A percentile compares a stretch with the other conserved stretches of the same genome.
Evolutionary conservation across 306 rosid species (phyloP).

Genomic region (Gynostemma pentaphyllum): DNA sequence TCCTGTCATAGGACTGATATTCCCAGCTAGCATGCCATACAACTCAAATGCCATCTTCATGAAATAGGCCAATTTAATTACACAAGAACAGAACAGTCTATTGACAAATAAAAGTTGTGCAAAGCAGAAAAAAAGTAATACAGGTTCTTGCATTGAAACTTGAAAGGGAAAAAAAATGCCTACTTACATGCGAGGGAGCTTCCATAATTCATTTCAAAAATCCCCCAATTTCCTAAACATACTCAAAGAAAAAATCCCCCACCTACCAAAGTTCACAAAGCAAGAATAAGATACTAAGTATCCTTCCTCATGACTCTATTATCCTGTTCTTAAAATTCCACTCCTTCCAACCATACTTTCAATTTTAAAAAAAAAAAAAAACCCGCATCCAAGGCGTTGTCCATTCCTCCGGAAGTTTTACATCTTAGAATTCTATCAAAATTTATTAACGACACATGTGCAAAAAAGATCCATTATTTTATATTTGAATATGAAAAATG

Average conservation of each 20-base stretch:
- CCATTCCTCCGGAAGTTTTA: background rate
- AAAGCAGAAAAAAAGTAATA: background rate
- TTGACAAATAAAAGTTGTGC: background rate
- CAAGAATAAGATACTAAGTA: background rate
- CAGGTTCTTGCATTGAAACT: background rate
- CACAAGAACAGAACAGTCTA: background rate
- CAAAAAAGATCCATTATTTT: background rate
- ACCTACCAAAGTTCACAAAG: background rate
- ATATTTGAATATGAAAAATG: too few relatives aligned
- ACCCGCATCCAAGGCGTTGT: background rate
- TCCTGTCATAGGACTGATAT: slow-evolving; percentile 95
- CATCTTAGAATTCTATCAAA: background rate
- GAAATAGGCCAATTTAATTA: slow-evolving; percentile 17
- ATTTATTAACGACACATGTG: background rate
- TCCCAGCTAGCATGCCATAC: slow-evolving; percentile 98
- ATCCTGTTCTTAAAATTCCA: background rate
- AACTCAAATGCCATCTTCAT: slow-evolving; percentile 93
- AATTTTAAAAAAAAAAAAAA: background rate
- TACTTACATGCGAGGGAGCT: background rate
- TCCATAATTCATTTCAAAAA: background rate
- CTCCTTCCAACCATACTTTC: background rate
- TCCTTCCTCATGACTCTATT: background rate
- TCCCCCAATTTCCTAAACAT: background rate
- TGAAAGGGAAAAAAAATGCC: background rate
- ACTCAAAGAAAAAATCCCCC: background rate